These are phyloP conservation scores for Colletotrichum higginsianum DNA, from an alignment of 2,329 filamentous ascomycete genomes.

Conservation along the genomic window DNA sequence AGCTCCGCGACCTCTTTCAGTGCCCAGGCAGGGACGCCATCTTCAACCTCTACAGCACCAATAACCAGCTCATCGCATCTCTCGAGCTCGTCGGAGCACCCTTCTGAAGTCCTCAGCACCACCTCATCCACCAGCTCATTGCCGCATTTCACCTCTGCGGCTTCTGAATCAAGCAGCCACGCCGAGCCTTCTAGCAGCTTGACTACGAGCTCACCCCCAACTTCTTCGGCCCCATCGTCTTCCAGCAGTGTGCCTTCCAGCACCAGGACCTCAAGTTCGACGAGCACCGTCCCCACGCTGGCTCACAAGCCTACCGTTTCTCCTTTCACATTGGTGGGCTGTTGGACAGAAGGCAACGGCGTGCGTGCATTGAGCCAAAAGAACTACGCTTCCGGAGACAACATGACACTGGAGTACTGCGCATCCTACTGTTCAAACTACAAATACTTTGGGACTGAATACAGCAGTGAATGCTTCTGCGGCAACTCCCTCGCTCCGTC, in stretches of 20 bases:
- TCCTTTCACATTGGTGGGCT: constrained; percentile 55
- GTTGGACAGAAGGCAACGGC: constrained; percentile 56
- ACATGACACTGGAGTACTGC: constrained; percentile 54
- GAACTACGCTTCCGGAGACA: constrained; percentile 45
- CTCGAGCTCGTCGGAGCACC: not conserved
- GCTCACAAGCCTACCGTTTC: constrained; percentile 50
- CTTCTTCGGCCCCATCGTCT: not conserved
- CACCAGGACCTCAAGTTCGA: constrained; percentile 39
- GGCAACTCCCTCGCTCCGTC: constrained; percentile 50
- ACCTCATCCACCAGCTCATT: not conserved
- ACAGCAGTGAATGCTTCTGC: constrained; percentile 57
- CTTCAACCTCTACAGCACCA: constrained; percentile 6
- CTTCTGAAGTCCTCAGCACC: not conserved
- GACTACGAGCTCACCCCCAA: not conserved
- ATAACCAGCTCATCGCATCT: constrained; percentile 38
- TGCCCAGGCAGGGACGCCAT: not conserved
- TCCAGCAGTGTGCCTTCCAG: constrained; percentile 26
- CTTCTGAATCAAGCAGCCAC: not conserved
- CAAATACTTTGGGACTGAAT: constrained; percentile 60
- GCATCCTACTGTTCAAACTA: constrained; percentile 54
- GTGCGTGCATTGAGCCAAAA: constrained; percentile 53
- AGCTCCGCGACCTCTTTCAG: constrained; percentile 10
- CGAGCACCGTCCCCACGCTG: constrained; percentile 35
- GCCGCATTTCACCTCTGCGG: not conserved
- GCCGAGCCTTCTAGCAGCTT: not conserved